Base-by-base conservation (phyloP, 1,284 basidiomycete species). In the Ustilago curta region DNA sequence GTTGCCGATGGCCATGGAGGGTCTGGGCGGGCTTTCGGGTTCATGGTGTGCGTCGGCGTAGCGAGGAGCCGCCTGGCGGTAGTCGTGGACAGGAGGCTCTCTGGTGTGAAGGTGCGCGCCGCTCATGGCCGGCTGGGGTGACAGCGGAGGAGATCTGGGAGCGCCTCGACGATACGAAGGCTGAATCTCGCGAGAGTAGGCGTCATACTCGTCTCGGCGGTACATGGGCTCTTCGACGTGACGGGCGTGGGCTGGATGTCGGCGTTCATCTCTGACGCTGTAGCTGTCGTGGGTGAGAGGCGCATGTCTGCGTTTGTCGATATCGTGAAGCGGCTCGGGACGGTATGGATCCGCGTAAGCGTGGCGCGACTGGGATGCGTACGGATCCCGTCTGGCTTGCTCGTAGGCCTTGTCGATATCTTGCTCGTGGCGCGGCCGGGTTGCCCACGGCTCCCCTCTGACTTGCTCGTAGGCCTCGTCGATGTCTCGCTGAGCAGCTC, bases 1-100 rank as follows among this genome's bases (percentile, higher is more conserved):
- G 59, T 68, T 72, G 55, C 67, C 72, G 50, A 76, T 76, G 37
- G 74, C 72, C 74, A 76, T 76, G 49, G 70, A 72, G 0, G 65
- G 72, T 59, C 70, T 55, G 6, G 69, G 65, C 19, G 76, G 72
- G 40, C 72, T 70, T 18, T 74, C 62, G 18, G 62, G 52, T 6
- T 59, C 52, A n/a, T 61, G 59, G n/a, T 19, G 3, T 21, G 72
- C 49, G 29, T 72, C 59, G 19, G 47, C 51, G 47, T 62, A 58
- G n/a, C 55, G 45, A 44, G 40, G 19, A n/a, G 55, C 32, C 9
- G 37, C 14, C 7, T 39, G 47, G 2, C 35, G 42, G 39, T 59
- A 67, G 21, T 63, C 65, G 52, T 58, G 64, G 11, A 66, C 9
- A 14, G 53, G 32, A 12, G 42, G 51, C 27, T 59, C 59, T 19